These are phyloP conservation scores for Daldinia vernicosa DNA, from an alignment of 495 filamentous ascomycete species.

Conservation along the genomic window DNA sequence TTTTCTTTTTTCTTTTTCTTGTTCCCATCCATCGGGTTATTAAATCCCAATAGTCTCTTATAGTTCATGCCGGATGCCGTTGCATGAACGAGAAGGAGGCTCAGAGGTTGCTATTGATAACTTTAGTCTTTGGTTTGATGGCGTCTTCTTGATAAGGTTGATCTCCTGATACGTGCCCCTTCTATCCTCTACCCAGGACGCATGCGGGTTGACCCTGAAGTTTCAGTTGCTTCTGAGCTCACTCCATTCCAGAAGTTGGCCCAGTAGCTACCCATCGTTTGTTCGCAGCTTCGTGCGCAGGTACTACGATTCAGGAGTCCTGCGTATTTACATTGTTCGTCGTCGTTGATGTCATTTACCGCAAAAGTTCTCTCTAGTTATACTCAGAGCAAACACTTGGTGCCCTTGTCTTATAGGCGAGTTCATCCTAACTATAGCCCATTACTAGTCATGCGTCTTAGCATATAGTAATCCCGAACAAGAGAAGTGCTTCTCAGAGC, in stretches of 20 bases:
- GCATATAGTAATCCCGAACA: constrained; percentile 11
- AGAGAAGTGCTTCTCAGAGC: constrained; percentile 32
- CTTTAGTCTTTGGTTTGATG: constrained; percentile 24
- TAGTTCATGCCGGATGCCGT: constrained; percentile 32
- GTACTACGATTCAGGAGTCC: constrained; percentile 6
- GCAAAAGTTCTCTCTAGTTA: not conserved
- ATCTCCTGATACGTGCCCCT: constrained; percentile 35
- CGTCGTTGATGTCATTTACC: constrained; percentile 1
- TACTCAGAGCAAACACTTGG: not conserved
- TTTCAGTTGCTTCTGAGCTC: constrained; percentile 18
- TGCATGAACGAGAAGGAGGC: constrained; percentile 45
- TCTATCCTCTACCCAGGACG: constrained; percentile 23
- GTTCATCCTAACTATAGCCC: constrained; percentile 5
- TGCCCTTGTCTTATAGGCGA: not conserved
- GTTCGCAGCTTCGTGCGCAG: constrained; percentile 20
- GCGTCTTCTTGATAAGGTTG: constrained; percentile 34
- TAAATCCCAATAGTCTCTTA: constrained; percentile 32
- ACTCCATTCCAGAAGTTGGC: constrained; percentile 35
- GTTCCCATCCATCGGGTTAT: constrained; percentile 25
- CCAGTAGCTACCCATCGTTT: constrained; percentile 11
- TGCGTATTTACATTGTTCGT: not conserved
- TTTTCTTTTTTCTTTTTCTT: constrained; percentile 1
- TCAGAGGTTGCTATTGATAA: constrained; percentile 33
- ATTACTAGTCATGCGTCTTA: constrained; percentile 27
- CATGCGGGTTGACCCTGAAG: constrained; percentile 27